Base-by-base conservation (phyloP, 2,329 filamentous ascomycete genomes). In the Fusarium brevicatenulatum region DNA sequence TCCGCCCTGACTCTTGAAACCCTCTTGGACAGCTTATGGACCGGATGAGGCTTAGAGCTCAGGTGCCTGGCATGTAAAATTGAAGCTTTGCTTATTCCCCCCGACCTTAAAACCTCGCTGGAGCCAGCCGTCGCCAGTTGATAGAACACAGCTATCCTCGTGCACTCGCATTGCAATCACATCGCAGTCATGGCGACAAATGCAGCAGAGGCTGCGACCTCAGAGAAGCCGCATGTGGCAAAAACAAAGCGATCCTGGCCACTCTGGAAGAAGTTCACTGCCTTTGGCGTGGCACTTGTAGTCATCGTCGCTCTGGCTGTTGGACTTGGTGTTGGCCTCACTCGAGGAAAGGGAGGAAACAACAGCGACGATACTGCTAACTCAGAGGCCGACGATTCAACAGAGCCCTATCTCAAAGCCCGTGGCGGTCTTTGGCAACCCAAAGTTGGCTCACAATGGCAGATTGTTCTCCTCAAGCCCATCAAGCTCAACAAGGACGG, bases 281-380 rank as follows among this genome's bases (percentile, higher is more conserved):
- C 80, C 23, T 65, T 73, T 19, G 77, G 76, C 9, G 66, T 78
- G 30, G 71, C 70, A 16, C 53, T 79, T 36, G 63, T 76, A 28
- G 59, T 80, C 39, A 70, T 81, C 55, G 72, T 89, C 43, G 86
- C 79, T 0, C 79, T 90, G 13, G 86, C 83, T 1, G 79, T 91
- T 23, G 90, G 89, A 7, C 81, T 91, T 5, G 88, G 88, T 7
- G 79, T 91, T 10, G 89, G 89, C 15, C 81, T 91, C 23, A 82
- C 82, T 7, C 78, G 79, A 25, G 83, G 80, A 30, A 73, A 78
- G 32, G 64, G 67, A 40, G 72, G 67, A 37, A 56, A 68, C 59
- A 58, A 73, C 43, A 71, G 81, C 19, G 60, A 60, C 56, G 56
- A 69, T 23, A 43, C 39, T 19, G 54, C 65, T 7, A 57, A 37